Conservation (phyloP, 257 asterid species). For the Euphrasia confusa region DNA sequence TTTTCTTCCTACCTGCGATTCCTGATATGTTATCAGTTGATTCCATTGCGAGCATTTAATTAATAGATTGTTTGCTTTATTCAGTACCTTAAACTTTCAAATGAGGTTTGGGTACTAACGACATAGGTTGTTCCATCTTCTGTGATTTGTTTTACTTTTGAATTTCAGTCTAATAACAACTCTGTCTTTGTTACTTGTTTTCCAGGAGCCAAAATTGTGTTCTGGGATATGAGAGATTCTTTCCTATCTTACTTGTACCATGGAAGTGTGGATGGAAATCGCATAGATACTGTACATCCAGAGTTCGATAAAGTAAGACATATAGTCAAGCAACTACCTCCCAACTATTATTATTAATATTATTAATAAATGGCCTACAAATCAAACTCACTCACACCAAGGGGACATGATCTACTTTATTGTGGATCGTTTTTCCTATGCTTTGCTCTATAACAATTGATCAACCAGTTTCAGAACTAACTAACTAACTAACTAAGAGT, state of each 20-base stretch:
- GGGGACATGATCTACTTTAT: constrained; percentile 11
- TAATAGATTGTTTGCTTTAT: neutral
- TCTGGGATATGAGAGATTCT: constrained; percentile 91
- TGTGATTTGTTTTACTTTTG: neutral
- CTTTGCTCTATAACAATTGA: neutral
- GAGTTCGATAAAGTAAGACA: constrained; percentile 69
- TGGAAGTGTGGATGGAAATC: constrained; percentile 71
- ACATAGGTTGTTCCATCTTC: constrained; percentile 16
- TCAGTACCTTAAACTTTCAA: neutral
- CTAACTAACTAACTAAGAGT: constrained; percentile 3
- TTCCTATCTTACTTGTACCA: constrained; percentile 61
- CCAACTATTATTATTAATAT: neutral
- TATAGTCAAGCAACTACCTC: neutral
- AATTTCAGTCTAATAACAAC: constrained; percentile 19
- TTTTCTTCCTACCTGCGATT: neutral
- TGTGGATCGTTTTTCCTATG: neutral
- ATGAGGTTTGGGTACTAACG: constrained; percentile 15
- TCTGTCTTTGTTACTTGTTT: constrained; percentile 25
- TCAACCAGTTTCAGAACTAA: constrained; percentile 10
- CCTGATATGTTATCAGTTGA: neutral
- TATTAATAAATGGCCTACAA: neutral
- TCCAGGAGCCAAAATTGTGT: constrained; percentile 81
- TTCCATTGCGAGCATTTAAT: constrained; percentile 7
- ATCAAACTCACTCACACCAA: neutral
- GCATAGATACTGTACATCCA: constrained; percentile 72